A percentile compares a stretch with the other conserved stretches of the same genome.
These are phyloP conservation scores for Claviceps quebecensis DNA, from an alignment of 2,329 filamentous ascomycete species.

Conservation along the genomic window DNA sequence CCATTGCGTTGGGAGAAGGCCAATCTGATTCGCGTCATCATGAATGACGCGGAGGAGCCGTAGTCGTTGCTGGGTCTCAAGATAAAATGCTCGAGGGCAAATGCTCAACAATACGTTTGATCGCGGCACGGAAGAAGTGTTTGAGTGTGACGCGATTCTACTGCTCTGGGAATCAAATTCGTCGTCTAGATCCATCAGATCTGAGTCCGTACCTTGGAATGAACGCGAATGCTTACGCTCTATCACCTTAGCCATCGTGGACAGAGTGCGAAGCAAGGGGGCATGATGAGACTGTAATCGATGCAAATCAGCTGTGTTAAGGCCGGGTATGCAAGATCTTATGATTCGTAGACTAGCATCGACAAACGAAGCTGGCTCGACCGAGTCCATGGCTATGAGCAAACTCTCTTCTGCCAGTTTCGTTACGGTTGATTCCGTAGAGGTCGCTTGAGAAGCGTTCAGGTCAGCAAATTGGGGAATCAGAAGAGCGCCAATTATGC, in stretches of 20 bases:
- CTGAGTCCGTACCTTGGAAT: constrained; percentile 23
- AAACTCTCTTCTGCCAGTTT: constrained; percentile 27
- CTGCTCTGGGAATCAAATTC: constrained; percentile 48
- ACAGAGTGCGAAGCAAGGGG: constrained; percentile 29
- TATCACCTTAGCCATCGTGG: constrained; percentile 21
- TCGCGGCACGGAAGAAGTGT: constrained; percentile 29
- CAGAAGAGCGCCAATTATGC: constrained; percentile 30
- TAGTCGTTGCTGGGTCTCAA: constrained; percentile 32
- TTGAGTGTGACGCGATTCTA: constrained; percentile 24
- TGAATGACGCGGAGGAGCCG: constrained; percentile 29
- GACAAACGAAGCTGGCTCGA: constrained; percentile 31
- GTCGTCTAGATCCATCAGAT: constrained; percentile 54
- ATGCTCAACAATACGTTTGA: constrained; percentile 27
- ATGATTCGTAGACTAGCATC: constrained; percentile 32
- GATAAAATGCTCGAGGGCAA: constrained; percentile 32
- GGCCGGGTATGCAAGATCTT: constrained; percentile 31
- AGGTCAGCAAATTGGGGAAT: constrained; percentile 32
- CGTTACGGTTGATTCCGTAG: constrained; percentile 30
- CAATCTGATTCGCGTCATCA: constrained; percentile 30
- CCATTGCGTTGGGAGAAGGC: constrained; percentile 35
- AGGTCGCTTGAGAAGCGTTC: constrained; percentile 33
- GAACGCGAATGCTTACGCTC: constrained; percentile 11
- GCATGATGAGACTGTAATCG: constrained; percentile 23
- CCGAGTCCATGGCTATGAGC: constrained; percentile 24
- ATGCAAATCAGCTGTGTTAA: constrained; percentile 24